phyloP scores from a whole-genome alignment of 2,329 filamentous ascomycete species.

The Huntiella omanensis region DNA sequence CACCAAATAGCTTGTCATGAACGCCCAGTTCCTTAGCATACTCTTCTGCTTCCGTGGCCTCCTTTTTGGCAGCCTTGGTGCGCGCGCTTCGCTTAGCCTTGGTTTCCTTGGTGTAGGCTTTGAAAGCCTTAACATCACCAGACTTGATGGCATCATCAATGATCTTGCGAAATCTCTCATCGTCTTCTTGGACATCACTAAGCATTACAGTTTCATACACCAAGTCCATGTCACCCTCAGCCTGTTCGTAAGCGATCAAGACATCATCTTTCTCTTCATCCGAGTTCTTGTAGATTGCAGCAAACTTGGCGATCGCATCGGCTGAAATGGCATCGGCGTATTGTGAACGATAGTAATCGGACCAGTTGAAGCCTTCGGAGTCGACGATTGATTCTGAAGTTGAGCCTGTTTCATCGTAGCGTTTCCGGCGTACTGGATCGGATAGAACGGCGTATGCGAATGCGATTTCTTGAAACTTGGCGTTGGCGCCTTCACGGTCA shows the following conservation, averaged over 20 bases:
- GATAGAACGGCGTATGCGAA: slow-evolving; percentile 90
- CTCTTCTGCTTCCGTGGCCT: slow-evolving; percentile 55
- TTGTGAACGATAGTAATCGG: slow-evolving; percentile 71
- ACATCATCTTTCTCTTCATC: slow-evolving; percentile 70
- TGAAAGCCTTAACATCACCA: slow-evolving; percentile 46
- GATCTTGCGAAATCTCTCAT: slow-evolving; percentile 62
- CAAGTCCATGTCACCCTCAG: slow-evolving; percentile 54
- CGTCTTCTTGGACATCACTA: slow-evolving; percentile 65
- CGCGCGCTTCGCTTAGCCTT: slow-evolving; percentile 42
- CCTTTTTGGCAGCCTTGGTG: slow-evolving; percentile 41
- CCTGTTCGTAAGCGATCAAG: slow-evolving; percentile 53
- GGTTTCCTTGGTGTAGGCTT: slow-evolving; percentile 55
- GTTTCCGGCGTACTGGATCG: slow-evolving; percentile 57
- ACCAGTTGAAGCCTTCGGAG: slow-evolving; percentile 73
- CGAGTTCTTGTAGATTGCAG: slow-evolving; percentile 62
- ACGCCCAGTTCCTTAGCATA: slow-evolving; percentile 58
- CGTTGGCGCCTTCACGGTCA: slow-evolving; percentile 53
- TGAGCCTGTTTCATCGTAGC: slow-evolving; percentile 79
- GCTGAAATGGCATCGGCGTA: slow-evolving; percentile 58
- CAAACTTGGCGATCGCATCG: slow-evolving; percentile 58
- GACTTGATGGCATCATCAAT: slow-evolving; percentile 63
- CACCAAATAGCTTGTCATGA: slow-evolving; percentile 47
- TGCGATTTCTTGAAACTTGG: slow-evolving; percentile 73
- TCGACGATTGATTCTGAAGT: slow-evolving; percentile 68
- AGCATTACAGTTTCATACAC: slow-evolving; percentile 77